Evolutionary conservation across 1,139 yeast species (phyloP).

Genomic region (Blastobotrys ciferrii): DNA sequence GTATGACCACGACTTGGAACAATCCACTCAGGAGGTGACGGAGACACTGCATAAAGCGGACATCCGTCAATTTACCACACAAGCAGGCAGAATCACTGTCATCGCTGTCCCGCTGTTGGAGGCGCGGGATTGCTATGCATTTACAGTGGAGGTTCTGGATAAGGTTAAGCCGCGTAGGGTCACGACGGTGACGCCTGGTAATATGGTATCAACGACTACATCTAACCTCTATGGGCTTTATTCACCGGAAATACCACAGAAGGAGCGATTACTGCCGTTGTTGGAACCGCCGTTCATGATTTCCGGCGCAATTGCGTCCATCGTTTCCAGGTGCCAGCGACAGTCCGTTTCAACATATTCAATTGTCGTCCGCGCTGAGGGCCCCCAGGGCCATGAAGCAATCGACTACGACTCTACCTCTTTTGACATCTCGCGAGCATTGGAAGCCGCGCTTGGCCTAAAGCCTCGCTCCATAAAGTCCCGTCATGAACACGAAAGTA

Average conservation of each 20-base stretch:
- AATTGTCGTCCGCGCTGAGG: constrained; percentile 31
- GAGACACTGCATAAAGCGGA: constrained; percentile 16
- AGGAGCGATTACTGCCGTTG: constrained; percentile 12
- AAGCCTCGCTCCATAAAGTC: constrained; percentile 12
- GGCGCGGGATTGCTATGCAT: constrained; percentile 24
- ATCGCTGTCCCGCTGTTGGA: constrained; percentile 20
- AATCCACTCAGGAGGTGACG: not conserved
- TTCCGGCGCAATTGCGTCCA: constrained; percentile 31
- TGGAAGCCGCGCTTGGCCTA: constrained; percentile 14
- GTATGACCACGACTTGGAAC: constrained; percentile 12
- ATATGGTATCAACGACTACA: constrained; percentile 20
- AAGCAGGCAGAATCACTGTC: not conserved
- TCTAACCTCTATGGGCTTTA: constrained; percentile 19
- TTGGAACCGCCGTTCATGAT: constrained; percentile 29
- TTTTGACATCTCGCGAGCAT: constrained; percentile 13
- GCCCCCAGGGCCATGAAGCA: constrained; percentile 32
- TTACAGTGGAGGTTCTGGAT: constrained; percentile 19
- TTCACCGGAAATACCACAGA: constrained; percentile 9
- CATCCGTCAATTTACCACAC: constrained; percentile 10
- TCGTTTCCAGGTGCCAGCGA: constrained; percentile 25
- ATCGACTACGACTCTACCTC: constrained; percentile 25
- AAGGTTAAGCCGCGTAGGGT: constrained; percentile 20
- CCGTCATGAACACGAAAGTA: constrained; percentile 18
- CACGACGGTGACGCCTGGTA: constrained; percentile 23
- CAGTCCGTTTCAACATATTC: constrained; percentile 23